Evolutionary conservation across 2,329 filamentous ascomycete genomes (phyloP).

Genomic region (Davidsoniella australis): DNA sequence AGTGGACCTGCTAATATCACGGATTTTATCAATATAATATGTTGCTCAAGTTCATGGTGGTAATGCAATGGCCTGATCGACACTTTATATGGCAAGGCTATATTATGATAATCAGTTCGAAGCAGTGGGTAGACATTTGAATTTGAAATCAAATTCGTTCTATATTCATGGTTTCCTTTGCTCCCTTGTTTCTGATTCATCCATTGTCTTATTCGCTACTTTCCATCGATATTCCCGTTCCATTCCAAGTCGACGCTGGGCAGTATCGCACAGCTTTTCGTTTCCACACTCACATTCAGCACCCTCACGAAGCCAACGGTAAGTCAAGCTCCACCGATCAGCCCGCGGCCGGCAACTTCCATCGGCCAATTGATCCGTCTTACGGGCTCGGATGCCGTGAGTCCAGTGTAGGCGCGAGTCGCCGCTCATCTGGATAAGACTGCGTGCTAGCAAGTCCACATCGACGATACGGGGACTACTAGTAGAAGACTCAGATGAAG

Average conservation of each 20-base stretch:
- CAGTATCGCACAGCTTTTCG: slow-evolving; percentile 32
- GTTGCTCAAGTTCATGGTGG: no score
- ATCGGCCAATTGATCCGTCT: slow-evolving; percentile 30
- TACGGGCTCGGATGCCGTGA: slow-evolving; percentile 36
- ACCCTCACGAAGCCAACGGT: slow-evolving; percentile 32
- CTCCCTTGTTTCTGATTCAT: not conserved
- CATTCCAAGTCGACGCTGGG: slow-evolving; percentile 27
- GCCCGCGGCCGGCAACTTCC: slow-evolving; percentile 20
- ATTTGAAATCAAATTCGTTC: not conserved
- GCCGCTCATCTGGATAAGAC: slow-evolving; percentile 33
- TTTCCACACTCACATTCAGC: slow-evolving; percentile 34
- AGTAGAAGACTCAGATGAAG: no score
- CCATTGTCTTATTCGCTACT: slow-evolving; percentile 1
- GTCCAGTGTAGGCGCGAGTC: slow-evolving; percentile 37
- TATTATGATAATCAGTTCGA: not conserved
- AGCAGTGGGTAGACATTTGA: not conserved
- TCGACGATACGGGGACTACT: slow-evolving; percentile 16
- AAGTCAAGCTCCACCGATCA: slow-evolving; percentile 38
- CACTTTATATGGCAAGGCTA: no score
- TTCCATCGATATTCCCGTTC: slow-evolving; percentile 36
- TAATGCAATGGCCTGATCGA: no score
- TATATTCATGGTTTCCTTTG: not conserved
- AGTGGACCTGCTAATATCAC: no score
- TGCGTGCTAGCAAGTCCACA: slow-evolving; percentile 30
- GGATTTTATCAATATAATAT: no score